A percentile compares a stretch with the other conserved stretches of the same genome.
phyloP scores from a whole-genome alignment of 192 early-diverging fungal species.

The Podila horticola region DNA sequence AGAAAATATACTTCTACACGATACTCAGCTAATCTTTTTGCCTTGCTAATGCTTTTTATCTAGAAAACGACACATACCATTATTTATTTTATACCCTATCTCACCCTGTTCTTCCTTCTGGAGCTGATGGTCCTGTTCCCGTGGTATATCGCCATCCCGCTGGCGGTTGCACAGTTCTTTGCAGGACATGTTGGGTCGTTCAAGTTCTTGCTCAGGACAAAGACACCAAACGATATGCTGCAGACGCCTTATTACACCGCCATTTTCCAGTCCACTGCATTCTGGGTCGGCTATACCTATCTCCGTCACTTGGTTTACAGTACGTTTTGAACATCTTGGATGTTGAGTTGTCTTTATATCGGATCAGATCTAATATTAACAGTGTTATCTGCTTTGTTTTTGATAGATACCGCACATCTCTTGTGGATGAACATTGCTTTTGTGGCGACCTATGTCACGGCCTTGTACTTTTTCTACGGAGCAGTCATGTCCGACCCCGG shows the following conservation, averaged over 20 bases:
- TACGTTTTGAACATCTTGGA: constrained; percentile 32
- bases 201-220: constrained; percentile 64
- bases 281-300: constrained; percentile 79
- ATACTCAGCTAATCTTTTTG: neutral
- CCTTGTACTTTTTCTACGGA: constrained; percentile 83
- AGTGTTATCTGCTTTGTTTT: neutral
- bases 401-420: constrained; percentile 70
- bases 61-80: constrained; percentile 72
- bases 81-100: constrained; percentile 77
- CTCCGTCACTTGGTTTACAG: constrained; percentile 70
- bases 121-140: constrained; percentile 69
- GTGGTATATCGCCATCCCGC: constrained; percentile 82
- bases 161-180: constrained; percentile 62
- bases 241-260: constrained; percentile 86
- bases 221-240: constrained; percentile 64
- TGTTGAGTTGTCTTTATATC: neutral
- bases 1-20: neutral
- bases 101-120: constrained; percentile 68
- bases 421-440: constrained; percentile 75
- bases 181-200: constrained; percentile 68
- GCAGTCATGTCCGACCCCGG: constrained; percentile 82
- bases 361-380: neutral
- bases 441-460: constrained; percentile 62
- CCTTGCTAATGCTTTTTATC: neutral
- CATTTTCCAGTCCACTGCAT: constrained; percentile 88